These are phyloP conservation scores for Henningerozyma blattae DNA, from an alignment of 805 yeast genomes.

Conservation along the genomic window DNA sequence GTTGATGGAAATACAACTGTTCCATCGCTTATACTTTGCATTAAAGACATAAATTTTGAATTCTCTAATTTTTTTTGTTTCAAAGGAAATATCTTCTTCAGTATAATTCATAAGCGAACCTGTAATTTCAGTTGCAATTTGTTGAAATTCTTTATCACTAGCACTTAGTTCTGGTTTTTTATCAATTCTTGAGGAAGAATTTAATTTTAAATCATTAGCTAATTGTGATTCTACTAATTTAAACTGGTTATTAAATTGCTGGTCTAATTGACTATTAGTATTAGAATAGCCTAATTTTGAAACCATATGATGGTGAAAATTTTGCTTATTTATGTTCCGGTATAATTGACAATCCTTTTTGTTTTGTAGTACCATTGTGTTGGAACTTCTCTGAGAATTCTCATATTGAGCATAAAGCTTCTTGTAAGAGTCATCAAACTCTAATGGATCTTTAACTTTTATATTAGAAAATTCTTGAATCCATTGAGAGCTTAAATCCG, in stretches of 20 bases:
- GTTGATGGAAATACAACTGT: too few species aligned
- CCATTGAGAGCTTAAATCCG: too few species aligned
- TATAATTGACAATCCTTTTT: too few species aligned
- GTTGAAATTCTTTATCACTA: constrained; percentile 13
- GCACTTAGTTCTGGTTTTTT: constrained; percentile 14
- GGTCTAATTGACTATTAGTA: too few species aligned
- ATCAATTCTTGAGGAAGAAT: too few species aligned
- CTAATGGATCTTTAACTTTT: constrained; percentile 19
- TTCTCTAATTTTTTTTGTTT: constrained; percentile 12
- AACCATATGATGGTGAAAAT: too few species aligned
- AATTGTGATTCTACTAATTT: constrained; percentile 15
- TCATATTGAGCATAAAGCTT: constrained; percentile 16
- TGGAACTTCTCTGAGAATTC: constrained; percentile 3
- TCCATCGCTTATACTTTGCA: constrained; percentile 22
- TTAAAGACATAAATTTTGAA: constrained; percentile 20
- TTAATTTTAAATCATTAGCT: too few species aligned
- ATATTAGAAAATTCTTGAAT: constrained; percentile 17
- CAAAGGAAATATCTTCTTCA: constrained; percentile 6
- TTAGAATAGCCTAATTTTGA: too few species aligned
- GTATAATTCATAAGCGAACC: constrained; percentile 7
- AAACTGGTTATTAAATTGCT: too few species aligned
- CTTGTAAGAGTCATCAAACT: constrained; percentile 20
- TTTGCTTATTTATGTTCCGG: neutral
- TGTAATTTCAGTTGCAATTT: constrained; percentile 16
- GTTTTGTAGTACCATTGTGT: too few species aligned